Evolutionary conservation across 208 protist species (phyloP), one percentile per base, ranked within the genome.

Genomic region (Novymonas esmeraldas): DNA sequence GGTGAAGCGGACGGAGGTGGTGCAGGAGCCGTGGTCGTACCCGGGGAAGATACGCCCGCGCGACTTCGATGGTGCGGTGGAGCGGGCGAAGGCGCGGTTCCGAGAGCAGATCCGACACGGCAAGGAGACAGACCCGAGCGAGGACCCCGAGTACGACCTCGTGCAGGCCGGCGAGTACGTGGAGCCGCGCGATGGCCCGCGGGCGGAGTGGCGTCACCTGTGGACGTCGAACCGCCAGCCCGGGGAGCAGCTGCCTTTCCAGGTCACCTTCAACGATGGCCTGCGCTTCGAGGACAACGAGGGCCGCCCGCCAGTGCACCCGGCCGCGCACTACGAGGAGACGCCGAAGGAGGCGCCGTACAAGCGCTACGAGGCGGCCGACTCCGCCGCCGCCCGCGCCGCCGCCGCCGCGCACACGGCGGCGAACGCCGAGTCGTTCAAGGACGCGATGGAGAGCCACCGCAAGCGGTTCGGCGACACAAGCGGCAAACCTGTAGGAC

Each of bases 21-120:
- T 96, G 42, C 90, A 96, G 79, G 87, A 96, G 84, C 90, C 87
- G 57, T 96, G 88, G 87, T 91, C 85, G 22, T 96, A 96, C 82
- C 90, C 87, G 20, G 90, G 90, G 14, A 96, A 96, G 81, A 94
- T 94, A 7, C 80, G 84, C 18, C 86, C 87, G 13, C 68, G 81
- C 41, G 90, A 96, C 74, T 94, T 94, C 60, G 75, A 85, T 41
- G 90, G 90, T 1, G 90, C 90, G 0, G 85, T 96, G 42, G 90
- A 96, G 80, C 87, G 90, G 20, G 90, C 90, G 20, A 96, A 96
- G 82, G 82, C 70, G 38, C 81, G 82, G 52, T 96, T 92, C 74
- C 82, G 90, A 14, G 84, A 90, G 20, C 86, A 92, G 64, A 83
- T 96, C 42, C 79, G 79, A 42, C 57, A 92, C 33, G 90, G 90